Percentiles rank a stretch among this genome's conserved stretches.
Evolutionary conservation across 306 rosid species (phyloP).

Genomic region (apple (Malus domestica)): DNA sequence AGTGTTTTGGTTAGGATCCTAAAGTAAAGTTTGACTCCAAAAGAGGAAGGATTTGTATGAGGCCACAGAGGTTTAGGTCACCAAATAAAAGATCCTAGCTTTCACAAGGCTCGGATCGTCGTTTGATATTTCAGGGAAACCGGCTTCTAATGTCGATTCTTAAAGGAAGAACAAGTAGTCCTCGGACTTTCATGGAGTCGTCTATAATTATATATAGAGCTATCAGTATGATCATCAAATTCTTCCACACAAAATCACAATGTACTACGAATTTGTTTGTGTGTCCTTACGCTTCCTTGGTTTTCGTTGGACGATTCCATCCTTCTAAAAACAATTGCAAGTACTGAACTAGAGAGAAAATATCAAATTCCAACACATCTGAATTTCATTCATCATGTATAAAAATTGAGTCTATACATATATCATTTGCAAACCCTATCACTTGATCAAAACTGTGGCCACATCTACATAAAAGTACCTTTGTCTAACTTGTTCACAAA

Average conservation of each 20-base stretch:
- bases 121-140: neutral
- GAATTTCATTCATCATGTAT: slow-evolving; percentile 25
- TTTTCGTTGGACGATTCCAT: neutral
- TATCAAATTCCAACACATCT: neutral
- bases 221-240: no score
- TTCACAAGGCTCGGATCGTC: neutral
- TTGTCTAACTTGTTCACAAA: neutral
- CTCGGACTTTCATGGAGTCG: neutral
- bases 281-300: neutral
- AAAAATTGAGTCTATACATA: slow-evolving; percentile 25
- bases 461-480: slow-evolving; percentile 10
- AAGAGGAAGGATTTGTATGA: neutral
- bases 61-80: slow-evolving; percentile 3
- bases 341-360: neutral
- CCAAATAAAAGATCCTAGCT: neutral
- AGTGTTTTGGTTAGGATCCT: slow-evolving; percentile 5
- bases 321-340: neutral
- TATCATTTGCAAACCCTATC: slow-evolving; percentile 19
- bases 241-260: no score
- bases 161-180: neutral
- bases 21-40: neutral
- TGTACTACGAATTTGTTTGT: no score
- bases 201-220: neutral
- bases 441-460: slow-evolving; percentile 22
- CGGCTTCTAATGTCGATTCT: neutral